Base-by-base conservation (phyloP, 257 asterid species). In the Ilex aquifolium region DNA sequence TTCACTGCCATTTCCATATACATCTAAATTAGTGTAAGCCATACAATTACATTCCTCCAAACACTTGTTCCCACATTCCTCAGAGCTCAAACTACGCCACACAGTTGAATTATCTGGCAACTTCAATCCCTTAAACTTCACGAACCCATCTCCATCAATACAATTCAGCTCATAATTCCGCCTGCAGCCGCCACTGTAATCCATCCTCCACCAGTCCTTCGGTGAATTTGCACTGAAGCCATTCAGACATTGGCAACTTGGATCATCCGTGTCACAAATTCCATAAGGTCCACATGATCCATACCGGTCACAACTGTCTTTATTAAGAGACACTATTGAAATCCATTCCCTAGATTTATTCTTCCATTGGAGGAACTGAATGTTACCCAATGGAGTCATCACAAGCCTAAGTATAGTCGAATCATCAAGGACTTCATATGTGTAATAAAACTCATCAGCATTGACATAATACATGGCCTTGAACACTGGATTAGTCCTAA, bases 261-360 rank as follows among this genome's bases (percentile, higher is more conserved):
- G 73, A 31, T 66, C 70, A 1, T 69, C 52, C 2, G 64, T 31
- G 16, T 46, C 4, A 46, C 84, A 81, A 44, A 73, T 13, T 44
- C 77, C 75, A 15, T 68, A 72, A 16, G 80, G 76, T 13, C 83
- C 79, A 69, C 88, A 81, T 12, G 71, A 58, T 14, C 59, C 73
- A 61, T 76, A 81, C 6, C 27, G 27, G 31, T 81, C 82, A 29
- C 88, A 79, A 10, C 32, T 44, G 32, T 70, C 82, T 65, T 44
- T 65, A 30, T 73, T 79, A 62, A 79, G 32, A 15, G 66, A 63
- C 44, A 61, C 51, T 63, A 74, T 51, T 21, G 66, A 21, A 36
- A 60, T 72, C 91, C 82, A 84, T 17, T 30, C 31, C 11, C 1
- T 32, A 0, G 74, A 61, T 29, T 46, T 31, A n/a, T 55, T 55